Conservation (phyloP, 2,329 filamentous ascomycete genomes). For the Fusarium pseudograminearum region DNA sequence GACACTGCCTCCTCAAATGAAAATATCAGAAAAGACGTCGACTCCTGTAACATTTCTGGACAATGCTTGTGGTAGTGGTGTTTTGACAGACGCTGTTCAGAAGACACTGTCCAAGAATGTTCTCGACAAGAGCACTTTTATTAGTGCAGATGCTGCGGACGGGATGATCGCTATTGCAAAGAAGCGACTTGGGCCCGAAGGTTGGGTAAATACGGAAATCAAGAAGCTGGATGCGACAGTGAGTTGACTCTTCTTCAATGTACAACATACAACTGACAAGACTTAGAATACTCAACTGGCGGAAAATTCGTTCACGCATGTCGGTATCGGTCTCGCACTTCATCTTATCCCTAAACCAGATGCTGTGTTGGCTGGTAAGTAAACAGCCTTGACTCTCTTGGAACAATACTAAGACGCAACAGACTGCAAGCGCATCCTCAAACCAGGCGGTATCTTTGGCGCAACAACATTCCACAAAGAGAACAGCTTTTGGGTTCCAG, state of each 20-base stretch:
- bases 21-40: constrained; percentile 19
- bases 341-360: constrained; percentile 60
- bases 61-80: constrained; percentile 65
- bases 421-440: constrained; percentile 56
- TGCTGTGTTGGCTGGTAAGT: constrained; percentile 48
- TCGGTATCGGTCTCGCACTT: constrained; percentile 61
- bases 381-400: background rate
- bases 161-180: constrained; percentile 57
- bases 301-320: constrained; percentile 56
- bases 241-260: constrained; percentile 17
- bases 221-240: constrained; percentile 62
- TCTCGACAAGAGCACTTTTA: constrained; percentile 58
- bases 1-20: constrained; percentile 46
- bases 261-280: background rate
- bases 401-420: background rate
- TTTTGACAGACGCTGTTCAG: constrained; percentile 61
- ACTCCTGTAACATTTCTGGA: constrained; percentile 61
- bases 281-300: constrained; percentile 56
- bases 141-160: constrained; percentile 62
- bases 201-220: constrained; percentile 61
- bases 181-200: constrained; percentile 54
- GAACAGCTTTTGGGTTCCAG: constrained; percentile 54
- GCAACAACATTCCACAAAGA: constrained; percentile 54
- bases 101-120: constrained; percentile 53
- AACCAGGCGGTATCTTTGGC: constrained; percentile 55